Evolutionary conservation across 2,329 filamentous ascomycete species (phyloP), one percentile per base, ranked within the genome.

Genomic region (Colletotrichum navitas): DNA sequence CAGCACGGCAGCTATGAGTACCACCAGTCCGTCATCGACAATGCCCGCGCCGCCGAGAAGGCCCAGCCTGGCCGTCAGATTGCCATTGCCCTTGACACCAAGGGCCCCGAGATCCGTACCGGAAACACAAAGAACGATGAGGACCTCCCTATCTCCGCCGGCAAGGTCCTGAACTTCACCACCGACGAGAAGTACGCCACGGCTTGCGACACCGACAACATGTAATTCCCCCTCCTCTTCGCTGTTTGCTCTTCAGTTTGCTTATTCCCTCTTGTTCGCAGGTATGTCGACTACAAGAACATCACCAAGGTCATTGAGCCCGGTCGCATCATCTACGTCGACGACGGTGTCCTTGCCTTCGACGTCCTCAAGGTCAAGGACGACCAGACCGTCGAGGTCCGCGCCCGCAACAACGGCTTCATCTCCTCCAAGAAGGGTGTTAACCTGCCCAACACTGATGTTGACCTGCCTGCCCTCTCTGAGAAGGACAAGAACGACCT

Each of bases 261-360:
- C 34, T 66, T 21, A 36, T 54, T 51, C 18, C 18, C 29, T 24
- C 18, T 43, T 47, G 21, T 10, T 43, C 74, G 16, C 24, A 95
- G 93, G 91, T 98, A 94, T 80, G 93, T 98, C 80, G 95, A 98
- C 88, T 98, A 99, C 89, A 97, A 97, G 91, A 99, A 99, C 89
- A 98, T 99, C 85, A 98, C 95, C 85, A 97, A 97, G 87, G 96
- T 99, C 78, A 98, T 99, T 80, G 85, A 93, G 81, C 87, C 90
- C 72, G 96, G 95, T 80, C 95, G 96, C 79, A 92, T 93, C 83
- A 97, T 99, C 88, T 99, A 97, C 85, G 96, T 99, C 78, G 96
- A 99, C 80, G 96, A 99, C 80, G 96, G 96, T 84, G 95, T 99
- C 76, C 92, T 98, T 78, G 97, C 95, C 34, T 98, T 99, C 78